A percentile compares a stretch with the other conserved stretches of the same genome.
These are phyloP conservation scores for Starmerella floricola DNA, from an alignment of 805 yeast genomes.

Conservation along the genomic window DNA sequence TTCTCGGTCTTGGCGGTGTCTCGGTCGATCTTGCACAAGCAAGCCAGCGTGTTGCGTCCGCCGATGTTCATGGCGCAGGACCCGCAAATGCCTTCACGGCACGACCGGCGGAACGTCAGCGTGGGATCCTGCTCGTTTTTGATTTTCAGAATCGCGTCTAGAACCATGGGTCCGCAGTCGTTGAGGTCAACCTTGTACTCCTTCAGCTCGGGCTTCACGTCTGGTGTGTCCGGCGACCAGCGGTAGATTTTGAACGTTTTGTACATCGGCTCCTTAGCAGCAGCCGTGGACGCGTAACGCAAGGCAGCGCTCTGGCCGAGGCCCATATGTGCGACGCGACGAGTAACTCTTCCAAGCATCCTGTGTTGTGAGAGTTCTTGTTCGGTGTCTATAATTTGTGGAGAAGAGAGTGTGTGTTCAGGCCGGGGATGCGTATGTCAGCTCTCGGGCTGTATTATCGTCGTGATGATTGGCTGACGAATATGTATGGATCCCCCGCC, in stretches of 20 bases:
- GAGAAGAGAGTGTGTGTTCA: slow-evolving; percentile 1
- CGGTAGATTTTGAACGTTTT: slow-evolving; percentile 89
- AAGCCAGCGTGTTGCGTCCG: slow-evolving; percentile 93
- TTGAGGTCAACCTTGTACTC: slow-evolving; percentile 75
- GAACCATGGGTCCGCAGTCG: slow-evolving; percentile 93
- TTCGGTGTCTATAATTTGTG: not conserved
- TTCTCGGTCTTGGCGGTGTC: slow-evolving; percentile 63
- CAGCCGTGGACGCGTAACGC: slow-evolving; percentile 28
- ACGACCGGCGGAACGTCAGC: slow-evolving; percentile 91
- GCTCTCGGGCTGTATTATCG: not conserved
- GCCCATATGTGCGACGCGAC: not conserved
- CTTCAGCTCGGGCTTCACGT: slow-evolving; percentile 77
- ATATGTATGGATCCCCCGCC: not conserved
- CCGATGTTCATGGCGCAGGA: slow-evolving; percentile 99
- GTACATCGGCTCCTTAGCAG: slow-evolving; percentile 43
- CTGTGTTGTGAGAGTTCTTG: not conserved
- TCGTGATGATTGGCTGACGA: slow-evolving; percentile 3
- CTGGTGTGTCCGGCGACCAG: slow-evolving; percentile 97
- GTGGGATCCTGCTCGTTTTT: slow-evolving; percentile 95
- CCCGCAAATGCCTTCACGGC: slow-evolving; percentile 99
- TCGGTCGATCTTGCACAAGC: slow-evolving; percentile 85
- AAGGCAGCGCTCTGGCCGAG: slow-evolving; percentile 3
- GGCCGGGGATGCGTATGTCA: not conserved
- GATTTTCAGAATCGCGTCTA: slow-evolving; percentile 87
- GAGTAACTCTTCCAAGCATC: not conserved